Conservation (phyloP, 805 yeast genomes). For the Wickerhamiella bombiphila region DNA sequence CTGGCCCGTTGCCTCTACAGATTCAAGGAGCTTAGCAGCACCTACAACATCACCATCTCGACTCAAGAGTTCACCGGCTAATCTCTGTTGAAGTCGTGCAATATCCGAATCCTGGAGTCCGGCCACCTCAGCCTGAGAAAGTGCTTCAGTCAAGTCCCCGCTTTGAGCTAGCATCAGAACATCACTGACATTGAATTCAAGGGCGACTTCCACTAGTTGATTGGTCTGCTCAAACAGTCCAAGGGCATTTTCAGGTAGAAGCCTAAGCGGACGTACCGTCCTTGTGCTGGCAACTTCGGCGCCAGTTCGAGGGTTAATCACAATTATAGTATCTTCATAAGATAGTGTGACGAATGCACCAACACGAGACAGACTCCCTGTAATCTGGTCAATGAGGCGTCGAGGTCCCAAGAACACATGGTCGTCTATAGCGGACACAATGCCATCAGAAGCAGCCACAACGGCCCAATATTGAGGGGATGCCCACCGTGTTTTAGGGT, state of each 20-base stretch:
- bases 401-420: too few species aligned
- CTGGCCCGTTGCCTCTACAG: neutral
- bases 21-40: neutral
- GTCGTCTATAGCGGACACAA: too few species aligned
- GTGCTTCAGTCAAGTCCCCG: neutral
- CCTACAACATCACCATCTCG: neutral
- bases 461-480: neutral
- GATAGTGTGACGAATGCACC: neutral
- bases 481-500: neutral
- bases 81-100: neutral
- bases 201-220: neutral
- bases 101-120: neutral
- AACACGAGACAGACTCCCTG: neutral
- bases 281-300: too few species aligned
- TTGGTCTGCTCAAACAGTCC: neutral
- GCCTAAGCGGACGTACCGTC: too few species aligned
- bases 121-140: neutral
- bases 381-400: too few species aligned
- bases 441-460: neutral
- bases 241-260: too few species aligned
- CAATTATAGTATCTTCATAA: neutral
- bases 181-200: neutral
- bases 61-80: neutral
- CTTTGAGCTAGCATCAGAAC: neutral
- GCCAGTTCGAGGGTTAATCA: neutral